A percentile compares a stretch with the other conserved stretches of the same genome.
Evolutionary conservation across 768 basidiomycete species (phyloP).

Genomic region (Podaxis carcinomalis): DNA sequence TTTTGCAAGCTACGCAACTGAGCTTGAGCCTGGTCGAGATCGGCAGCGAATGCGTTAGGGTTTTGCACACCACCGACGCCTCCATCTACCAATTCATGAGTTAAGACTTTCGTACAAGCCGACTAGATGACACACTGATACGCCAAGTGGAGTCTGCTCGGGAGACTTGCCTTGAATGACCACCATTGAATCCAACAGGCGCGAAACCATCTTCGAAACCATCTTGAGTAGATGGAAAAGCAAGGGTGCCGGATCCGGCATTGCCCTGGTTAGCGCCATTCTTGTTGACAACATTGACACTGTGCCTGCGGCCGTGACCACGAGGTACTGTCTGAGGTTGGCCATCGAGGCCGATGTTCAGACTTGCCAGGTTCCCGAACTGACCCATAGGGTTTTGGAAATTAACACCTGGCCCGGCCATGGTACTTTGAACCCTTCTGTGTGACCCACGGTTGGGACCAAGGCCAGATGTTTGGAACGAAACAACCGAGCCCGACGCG

Average conservation of each 20-base stretch:
- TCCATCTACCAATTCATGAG: slow-evolving; percentile 47
- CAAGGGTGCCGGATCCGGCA: slow-evolving; percentile 46
- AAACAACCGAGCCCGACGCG: slow-evolving; percentile 81
- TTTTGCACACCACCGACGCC: slow-evolving; percentile 68
- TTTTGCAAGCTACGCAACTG: slow-evolving; percentile 95
- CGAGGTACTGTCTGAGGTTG: slow-evolving; percentile 67
- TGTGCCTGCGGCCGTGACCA: slow-evolving; percentile 86
- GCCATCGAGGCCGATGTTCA: slow-evolving; percentile 59
- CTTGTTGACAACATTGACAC: slow-evolving; percentile 90
- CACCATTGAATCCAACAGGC: slow-evolving; percentile 50
- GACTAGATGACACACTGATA: slow-evolving; percentile 57
- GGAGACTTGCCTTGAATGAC: slow-evolving; percentile 71
- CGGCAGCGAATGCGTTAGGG: slow-evolving; percentile 63
- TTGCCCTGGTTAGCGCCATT: slow-evolving; percentile 38
- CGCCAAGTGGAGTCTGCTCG: slow-evolving; percentile 86
- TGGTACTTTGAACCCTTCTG: slow-evolving; percentile 83
- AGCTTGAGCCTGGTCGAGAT: slow-evolving; percentile 95
- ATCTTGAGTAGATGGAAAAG: slow-evolving; percentile 47
- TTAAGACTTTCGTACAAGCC: slow-evolving; percentile 2
- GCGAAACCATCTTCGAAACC: slow-evolving; percentile 79
- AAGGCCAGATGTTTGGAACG: slow-evolving; percentile 74
- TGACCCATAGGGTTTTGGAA: slow-evolving; percentile 66
- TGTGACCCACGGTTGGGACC: slow-evolving; percentile 60
- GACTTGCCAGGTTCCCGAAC: slow-evolving; percentile 49
- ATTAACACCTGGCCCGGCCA: slow-evolving; percentile 41